Conservation (phyloP, 148 eudicot species). For the Polygonum aviculare region DNA sequence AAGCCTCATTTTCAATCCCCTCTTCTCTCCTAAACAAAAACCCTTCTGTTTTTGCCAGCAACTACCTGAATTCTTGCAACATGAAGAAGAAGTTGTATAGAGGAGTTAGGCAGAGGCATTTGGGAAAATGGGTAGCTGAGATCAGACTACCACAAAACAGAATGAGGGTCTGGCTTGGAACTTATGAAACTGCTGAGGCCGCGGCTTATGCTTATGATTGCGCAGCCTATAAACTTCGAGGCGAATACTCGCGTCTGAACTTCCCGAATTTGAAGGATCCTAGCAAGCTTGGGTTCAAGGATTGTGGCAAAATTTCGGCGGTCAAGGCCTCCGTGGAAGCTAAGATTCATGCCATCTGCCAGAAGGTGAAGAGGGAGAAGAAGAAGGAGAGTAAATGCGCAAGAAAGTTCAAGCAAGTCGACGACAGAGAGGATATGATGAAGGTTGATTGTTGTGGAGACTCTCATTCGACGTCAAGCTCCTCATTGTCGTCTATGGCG, state of each 20-base stretch:
- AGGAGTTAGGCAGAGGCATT: constrained; percentile 13
- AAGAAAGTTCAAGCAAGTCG: constrained; percentile 24
- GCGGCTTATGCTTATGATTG: constrained; percentile 65
- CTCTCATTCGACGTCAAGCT: constrained; percentile 21
- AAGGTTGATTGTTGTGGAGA: constrained; percentile 25
- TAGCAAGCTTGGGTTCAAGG: constrained; percentile 36
- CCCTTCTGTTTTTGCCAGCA: constrained; percentile 4
- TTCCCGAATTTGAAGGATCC: constrained; percentile 47
- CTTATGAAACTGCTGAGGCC: constrained; percentile 50
- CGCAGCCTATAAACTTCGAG: constrained; percentile 53
- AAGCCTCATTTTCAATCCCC: constrained; percentile 12
- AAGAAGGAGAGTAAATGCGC: constrained; percentile 32
- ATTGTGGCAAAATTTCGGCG: constrained; percentile 39
- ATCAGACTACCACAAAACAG: constrained; percentile 61
- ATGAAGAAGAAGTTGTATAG: constrained; percentile 31
- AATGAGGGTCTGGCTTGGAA: constrained; percentile 69
- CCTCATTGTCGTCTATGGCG: constrained; percentile 8
- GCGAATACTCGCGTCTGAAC: constrained; percentile 49
- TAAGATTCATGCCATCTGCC: constrained; percentile 68
- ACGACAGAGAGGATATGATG: neutral
- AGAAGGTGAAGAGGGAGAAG: constrained; percentile 50
- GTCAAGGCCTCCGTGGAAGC: constrained; percentile 62
- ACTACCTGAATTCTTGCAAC: constrained; percentile 8
- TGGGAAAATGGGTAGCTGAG: constrained; percentile 72
- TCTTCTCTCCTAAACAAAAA: neutral